These are phyloP conservation scores for Cladosporium austrohemisphaericum DNA, from an alignment of 2,329 filamentous ascomycete genomes.

Conservation along the genomic window DNA sequence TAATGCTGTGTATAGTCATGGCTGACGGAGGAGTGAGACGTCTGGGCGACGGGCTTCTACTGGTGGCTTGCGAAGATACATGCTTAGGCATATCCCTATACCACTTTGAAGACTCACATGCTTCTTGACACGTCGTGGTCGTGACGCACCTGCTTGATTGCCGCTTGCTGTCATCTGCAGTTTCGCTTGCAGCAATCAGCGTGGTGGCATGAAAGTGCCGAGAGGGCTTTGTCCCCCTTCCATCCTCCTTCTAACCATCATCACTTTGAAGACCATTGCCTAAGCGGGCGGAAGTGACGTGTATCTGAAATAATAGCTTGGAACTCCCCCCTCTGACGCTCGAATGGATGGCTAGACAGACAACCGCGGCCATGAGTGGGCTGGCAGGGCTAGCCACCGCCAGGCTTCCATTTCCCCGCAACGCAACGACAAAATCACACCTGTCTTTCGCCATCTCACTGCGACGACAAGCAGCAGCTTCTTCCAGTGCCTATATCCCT, in stretches of 20 bases:
- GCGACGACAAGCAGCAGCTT: neutral
- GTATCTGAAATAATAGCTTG: neutral
- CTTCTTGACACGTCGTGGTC: no score
- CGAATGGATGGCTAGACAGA: slow-evolving; percentile 2
- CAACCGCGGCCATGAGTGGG: neutral
- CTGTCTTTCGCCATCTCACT: neutral
- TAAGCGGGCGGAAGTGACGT: neutral
- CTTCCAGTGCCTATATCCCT: neutral
- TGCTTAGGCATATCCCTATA: neutral
- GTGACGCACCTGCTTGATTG: neutral
- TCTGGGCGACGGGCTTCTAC: no score
- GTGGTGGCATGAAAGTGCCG: neutral
- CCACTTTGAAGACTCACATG: neutral
- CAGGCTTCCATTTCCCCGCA: slow-evolving; percentile 8
- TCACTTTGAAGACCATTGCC: neutral
- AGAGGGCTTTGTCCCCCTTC: neutral
- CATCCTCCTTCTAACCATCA: neutral
- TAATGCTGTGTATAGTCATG: neutral
- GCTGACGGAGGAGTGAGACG: neutral
- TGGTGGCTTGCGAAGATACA: no score
- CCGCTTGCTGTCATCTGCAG: no score
- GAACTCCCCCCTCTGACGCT: slow-evolving; percentile 1
- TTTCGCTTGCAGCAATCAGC: neutral
- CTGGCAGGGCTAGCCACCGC: neutral
- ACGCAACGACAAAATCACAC: slow-evolving; percentile 1